Percentiles rank a stretch among this genome's conserved stretches.
Conservation (phyloP, 169 alveolate species). For the Eimeria praecox region DNA sequence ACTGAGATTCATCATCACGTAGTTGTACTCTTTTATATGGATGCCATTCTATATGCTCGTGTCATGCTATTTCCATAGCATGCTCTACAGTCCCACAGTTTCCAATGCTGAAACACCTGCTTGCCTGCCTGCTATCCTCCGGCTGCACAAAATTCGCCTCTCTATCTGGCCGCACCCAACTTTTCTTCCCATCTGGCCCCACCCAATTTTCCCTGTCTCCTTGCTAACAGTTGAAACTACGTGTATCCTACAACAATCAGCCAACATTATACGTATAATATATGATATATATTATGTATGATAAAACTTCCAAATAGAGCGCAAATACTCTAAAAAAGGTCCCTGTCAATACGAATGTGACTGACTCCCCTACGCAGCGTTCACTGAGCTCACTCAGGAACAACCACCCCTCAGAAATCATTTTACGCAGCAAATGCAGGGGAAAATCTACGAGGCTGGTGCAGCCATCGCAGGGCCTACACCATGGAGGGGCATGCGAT, state of each 20-base stretch:
- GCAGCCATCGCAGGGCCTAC: slow-evolving; percentile 25
- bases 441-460: not conserved
- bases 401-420: not conserved
- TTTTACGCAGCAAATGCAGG: slow-evolving; percentile 18
- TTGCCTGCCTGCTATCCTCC: not conserved
- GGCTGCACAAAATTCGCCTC: not conserved
- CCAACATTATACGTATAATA: not conserved
- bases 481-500: slow-evolving; percentile 43
- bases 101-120: not conserved
- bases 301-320: slow-evolving; percentile 1
- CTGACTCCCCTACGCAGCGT: slow-evolving; percentile 35
- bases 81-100: not conserved
- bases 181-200: too few species aligned
- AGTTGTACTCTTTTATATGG: too few species aligned
- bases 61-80: not conserved
- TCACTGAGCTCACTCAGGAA: slow-evolving; percentile 26
- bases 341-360: slow-evolving; percentile 50
- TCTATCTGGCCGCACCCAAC: not conserved
- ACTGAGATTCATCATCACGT: too few species aligned
- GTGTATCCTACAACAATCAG: not conserved
- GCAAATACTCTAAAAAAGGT: slow-evolving; percentile 43
- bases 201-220: not conserved
- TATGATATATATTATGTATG: not conserved
- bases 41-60: not conserved
- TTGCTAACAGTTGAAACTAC: not conserved